Percentiles rank a stretch among this genome's conserved stretches.
phyloP scores from a whole-genome alignment of 495 filamentous ascomycete genomes.

The Aspergillus baeticus region DNA sequence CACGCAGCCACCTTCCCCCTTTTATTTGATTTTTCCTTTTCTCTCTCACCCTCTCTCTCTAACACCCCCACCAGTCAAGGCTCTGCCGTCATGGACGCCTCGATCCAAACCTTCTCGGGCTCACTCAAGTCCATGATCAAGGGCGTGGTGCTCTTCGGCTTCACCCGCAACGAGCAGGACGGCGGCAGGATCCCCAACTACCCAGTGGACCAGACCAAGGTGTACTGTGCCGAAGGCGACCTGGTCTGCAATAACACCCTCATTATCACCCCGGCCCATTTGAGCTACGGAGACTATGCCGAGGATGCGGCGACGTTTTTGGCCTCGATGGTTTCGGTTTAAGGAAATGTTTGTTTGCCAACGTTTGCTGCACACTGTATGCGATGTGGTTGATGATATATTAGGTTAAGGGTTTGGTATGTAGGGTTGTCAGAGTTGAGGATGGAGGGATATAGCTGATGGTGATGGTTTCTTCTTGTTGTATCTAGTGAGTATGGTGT shows the following conservation, averaged over 20 bases:
- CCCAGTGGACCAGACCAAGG: conserved; percentile 39
- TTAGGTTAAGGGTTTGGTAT: too few species aligned
- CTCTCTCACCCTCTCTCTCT: background rate
- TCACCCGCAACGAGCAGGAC: conserved; percentile 55
- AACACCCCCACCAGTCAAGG: conserved; percentile 47
- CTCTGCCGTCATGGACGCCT: conserved; percentile 50
- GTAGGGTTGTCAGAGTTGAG: too few species aligned
- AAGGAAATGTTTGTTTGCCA: too few species aligned
- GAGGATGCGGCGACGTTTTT: too few species aligned
- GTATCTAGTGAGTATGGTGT: too few species aligned
- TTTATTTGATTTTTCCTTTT: too few species aligned
- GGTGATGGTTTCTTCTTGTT: too few species aligned
- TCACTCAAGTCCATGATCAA: conserved; percentile 43
- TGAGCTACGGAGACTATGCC: conserved; percentile 35
- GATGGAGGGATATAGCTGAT: too few species aligned
- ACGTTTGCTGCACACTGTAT: too few species aligned
- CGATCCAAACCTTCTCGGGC: conserved; percentile 37
- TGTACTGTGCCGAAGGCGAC: conserved; percentile 52
- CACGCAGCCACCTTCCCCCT: too few species aligned
- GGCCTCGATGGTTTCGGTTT: too few species aligned
- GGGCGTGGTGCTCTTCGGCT: conserved; percentile 53
- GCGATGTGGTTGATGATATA: too few species aligned
- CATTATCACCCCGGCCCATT: conserved; percentile 43
- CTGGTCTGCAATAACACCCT: conserved; percentile 51
- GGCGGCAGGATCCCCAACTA: conserved; percentile 45